Conservation (phyloP, 805 yeast genomes). For the Starmerella vitae region DNA sequence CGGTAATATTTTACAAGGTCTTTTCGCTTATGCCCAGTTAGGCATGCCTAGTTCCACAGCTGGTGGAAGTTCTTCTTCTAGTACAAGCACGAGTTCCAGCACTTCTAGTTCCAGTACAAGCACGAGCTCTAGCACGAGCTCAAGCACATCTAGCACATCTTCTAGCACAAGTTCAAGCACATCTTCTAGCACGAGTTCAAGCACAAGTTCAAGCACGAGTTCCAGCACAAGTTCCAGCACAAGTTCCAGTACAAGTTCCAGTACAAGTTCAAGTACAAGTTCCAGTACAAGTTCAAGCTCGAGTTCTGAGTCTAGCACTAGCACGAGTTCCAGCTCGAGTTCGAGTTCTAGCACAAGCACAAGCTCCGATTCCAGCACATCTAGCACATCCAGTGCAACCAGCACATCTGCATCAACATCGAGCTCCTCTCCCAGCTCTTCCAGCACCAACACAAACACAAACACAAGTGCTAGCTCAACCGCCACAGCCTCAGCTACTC, state of each 20-base stretch:
- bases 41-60: conserved; percentile 27
- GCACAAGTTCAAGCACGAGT: conserved; percentile 1
- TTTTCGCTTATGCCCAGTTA: conserved; percentile 42
- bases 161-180: conserved; percentile 10
- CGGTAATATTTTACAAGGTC: conserved; percentile 32
- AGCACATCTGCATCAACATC: background rate
- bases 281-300: background rate
- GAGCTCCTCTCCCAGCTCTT: background rate
- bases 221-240: background rate
- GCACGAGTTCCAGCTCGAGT: background rate
- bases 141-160: conserved; percentile 3
- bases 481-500: conserved; percentile 6
- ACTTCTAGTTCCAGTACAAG: conserved; percentile 14
- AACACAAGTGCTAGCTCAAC: conserved; percentile 1
- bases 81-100: conserved; percentile 12
- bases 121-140: conserved; percentile 5
- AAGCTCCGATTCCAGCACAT: background rate
- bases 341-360: background rate
- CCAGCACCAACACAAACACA: conserved; percentile 1
- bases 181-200: conserved; percentile 1
- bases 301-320: conserved; percentile 1
- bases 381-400: background rate
- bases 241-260: background rate
- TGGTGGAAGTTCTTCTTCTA: conserved; percentile 11
- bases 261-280: conserved; percentile 1